phyloP scores from a whole-genome alignment of 2,329 filamentous ascomycete genomes.

The Fusarium stilboides region DNA sequence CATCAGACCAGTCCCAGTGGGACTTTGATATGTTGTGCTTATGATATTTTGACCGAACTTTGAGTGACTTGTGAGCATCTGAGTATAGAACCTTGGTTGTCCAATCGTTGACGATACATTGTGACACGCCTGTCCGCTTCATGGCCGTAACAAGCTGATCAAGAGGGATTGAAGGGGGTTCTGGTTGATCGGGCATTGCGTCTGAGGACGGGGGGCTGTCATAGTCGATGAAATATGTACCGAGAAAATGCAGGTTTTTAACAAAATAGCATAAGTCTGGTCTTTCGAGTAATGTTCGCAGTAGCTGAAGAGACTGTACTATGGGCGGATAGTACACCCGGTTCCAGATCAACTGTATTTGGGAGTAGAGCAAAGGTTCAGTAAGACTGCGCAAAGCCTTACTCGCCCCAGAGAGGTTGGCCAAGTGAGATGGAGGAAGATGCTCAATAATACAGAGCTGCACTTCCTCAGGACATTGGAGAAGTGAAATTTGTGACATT shows the following conservation, averaged over 20 bases:
- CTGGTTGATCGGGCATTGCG: background rate
- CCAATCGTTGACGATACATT: background rate
- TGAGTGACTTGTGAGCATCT: background rate
- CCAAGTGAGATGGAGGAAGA: background rate
- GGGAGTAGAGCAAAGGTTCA: background rate
- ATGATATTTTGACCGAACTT: too few species aligned
- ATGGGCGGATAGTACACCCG: background rate
- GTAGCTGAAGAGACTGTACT: background rate
- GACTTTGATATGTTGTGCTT: background rate
- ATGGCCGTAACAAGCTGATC: background rate
- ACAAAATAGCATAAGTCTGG: background rate
- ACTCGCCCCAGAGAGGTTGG: background rate
- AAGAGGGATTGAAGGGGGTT: background rate
- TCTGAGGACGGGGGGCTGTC: background rate
- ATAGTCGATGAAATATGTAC: background rate
- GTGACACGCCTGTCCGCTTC: background rate
- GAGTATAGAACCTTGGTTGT: background rate
- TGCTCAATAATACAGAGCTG: too few species aligned
- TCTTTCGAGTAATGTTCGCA: constrained; percentile 1
- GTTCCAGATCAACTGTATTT: background rate
- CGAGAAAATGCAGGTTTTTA: background rate
- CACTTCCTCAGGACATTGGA: too few species aligned
- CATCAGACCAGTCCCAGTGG: background rate
- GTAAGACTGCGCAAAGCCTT: background rate
- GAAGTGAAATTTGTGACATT: too few species aligned